Base-by-base conservation (phyloP, 148 eudicot species). In the Arbutus unedo region DNA sequence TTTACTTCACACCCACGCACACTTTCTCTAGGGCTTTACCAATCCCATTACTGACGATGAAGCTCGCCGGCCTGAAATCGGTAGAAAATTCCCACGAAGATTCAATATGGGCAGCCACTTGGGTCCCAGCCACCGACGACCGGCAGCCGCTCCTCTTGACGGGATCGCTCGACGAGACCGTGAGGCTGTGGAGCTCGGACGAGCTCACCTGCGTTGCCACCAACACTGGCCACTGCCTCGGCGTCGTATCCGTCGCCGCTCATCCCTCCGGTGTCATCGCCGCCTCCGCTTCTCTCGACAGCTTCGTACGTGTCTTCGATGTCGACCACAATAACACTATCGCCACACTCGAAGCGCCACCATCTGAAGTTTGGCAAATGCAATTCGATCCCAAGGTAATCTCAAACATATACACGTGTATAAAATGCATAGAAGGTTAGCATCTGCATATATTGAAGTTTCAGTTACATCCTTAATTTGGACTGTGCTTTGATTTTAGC, bases 331-430 rank as follows among this genome's bases (percentile, higher is more conserved):
- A 94, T 75, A 82, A 88, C 53, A 96, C 99, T 49, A 82, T 94
- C 45, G 93, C 97, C 25, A 89, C 98, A 10, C 97, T 96, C 50
- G 95, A 94, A 75, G 90, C 97, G 19, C 92, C 98, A 0, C 98
- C 99, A 6, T 91, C 95, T 67, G 98, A 96, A 90, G 91, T 92
- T 79, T 96, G 99, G 99, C 93, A 92, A 73, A 82, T 96, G 97
- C 85, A 91, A 76, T 96, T 94, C 77, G 87, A 94, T 74, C 99
- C 98, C 19, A 84, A 85, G 94, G 99, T 96, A 80, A 43, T n/a
- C 31, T 2, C 3, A 0, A 68, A 10, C 14, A 2, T 51, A 6
- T 16, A 4, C 21, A 2, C 1, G n/a, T 8, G 38, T 23, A 4
- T 59, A 38, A n/a, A 23, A 6, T 60, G 11, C 21, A n/a, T 7